Conservation (phyloP, 2,329 filamentous ascomycete genomes). For the Fusarium sp. region DNA sequence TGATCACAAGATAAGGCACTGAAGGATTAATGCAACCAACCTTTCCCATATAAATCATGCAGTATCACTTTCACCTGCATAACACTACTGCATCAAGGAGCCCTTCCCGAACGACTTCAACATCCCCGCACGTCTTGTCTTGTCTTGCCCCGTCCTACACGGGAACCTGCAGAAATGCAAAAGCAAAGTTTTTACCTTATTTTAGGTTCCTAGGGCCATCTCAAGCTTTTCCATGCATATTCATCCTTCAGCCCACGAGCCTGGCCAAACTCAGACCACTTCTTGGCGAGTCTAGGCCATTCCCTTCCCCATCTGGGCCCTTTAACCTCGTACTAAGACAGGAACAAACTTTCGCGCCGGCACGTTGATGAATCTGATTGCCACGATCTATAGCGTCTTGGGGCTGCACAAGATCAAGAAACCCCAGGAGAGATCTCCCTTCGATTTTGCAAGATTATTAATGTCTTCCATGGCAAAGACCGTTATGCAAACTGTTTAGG, state of each 20-base stretch:
- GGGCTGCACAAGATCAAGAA: constrained; percentile 3
- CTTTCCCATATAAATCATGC: constrained; percentile 34
- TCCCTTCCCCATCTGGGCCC: constrained; percentile 15
- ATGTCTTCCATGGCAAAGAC: not conserved
- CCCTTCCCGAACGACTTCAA: constrained; percentile 21
- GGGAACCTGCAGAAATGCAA: constrained; percentile 38
- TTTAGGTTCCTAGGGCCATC: constrained; percentile 5
- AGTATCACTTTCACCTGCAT: constrained; percentile 31
- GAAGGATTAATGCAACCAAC: constrained; percentile 9
- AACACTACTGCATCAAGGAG: constrained; percentile 21
- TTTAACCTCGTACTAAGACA: constrained; percentile 10
- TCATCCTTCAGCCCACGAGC: constrained; percentile 30
- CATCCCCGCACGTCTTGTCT: constrained; percentile 9
- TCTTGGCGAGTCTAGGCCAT: constrained; percentile 35
- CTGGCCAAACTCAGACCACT: constrained; percentile 13
- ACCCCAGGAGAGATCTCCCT: not conserved
- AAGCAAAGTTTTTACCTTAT: constrained; percentile 14
- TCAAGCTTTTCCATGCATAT: constrained; percentile 25
- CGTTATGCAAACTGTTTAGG: too few species aligned
- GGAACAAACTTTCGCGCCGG: constrained; percentile 28
- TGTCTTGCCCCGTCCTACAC: constrained; percentile 1
- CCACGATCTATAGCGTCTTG: constrained; percentile 27
- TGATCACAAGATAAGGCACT: constrained; percentile 3
- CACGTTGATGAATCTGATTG: constrained; percentile 30
- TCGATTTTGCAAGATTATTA: not conserved